Evolutionary conservation across 805 yeast species (phyloP).

Genomic region (Pichia exigua): DNA sequence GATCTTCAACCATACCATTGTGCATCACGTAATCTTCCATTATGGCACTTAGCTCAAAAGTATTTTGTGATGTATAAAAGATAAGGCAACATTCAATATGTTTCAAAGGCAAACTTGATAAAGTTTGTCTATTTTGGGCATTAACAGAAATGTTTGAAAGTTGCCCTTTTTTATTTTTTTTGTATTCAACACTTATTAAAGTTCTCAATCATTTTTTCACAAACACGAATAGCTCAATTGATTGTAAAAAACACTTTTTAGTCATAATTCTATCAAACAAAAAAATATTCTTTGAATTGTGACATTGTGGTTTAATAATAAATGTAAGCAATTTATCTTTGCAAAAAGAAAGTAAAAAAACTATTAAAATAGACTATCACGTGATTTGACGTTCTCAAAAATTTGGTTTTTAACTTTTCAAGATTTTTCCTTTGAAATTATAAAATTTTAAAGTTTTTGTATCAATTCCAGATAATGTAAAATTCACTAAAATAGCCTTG

Average conservation of each 20-base stretch:
- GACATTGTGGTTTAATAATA: too few species aligned
- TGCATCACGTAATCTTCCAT: conserved; percentile 9
- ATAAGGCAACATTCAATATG: neutral
- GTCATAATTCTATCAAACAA: too few species aligned
- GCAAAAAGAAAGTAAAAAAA: too few species aligned
- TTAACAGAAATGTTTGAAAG: neutral
- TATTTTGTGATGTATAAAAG: neutral
- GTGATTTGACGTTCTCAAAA: neutral
- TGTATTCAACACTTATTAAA: too few species aligned
- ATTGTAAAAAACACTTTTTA: too few species aligned
- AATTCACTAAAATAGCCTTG: neutral
- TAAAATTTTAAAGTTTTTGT: neutral
- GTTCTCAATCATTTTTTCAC: too few species aligned
- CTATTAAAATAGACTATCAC: neutral
- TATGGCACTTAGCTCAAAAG: neutral
- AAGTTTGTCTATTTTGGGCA: neutral
- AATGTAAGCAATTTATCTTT: too few species aligned
- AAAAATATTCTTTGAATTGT: too few species aligned
- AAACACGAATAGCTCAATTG: too few species aligned
- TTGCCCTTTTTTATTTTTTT: neutral
- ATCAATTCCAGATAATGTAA: neutral
- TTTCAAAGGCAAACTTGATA: neutral
- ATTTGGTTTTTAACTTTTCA: neutral
- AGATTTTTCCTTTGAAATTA: too few species aligned
- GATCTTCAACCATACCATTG: neutral